Base-by-base conservation (phyloP, 1,284 basidiomycete genomes). In the Puccinia triticina region DNA sequence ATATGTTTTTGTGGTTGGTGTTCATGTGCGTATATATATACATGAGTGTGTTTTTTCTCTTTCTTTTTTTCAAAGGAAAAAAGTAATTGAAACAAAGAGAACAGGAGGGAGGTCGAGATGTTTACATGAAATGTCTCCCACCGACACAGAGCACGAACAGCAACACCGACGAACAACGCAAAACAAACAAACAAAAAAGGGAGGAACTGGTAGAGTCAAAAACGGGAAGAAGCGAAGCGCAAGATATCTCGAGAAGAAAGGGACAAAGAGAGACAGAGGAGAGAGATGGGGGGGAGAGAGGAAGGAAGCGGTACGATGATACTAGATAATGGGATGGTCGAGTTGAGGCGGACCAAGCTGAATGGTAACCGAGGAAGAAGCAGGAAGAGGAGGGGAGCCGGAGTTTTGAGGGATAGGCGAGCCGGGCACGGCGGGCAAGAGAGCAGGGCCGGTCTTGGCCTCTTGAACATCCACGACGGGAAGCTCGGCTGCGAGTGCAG, bases 81-180 rank as follows among this genome's bases (percentile, higher is more conserved):
- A 66, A 66, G 32, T 12, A 64, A 64, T 32, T 32, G 26, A 66
- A 66, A 66, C 11, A 61, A n/a, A 71, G 43, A 55, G 46, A 82
- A n/a, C 23, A 59, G n/a, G 37, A 50, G 53, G 26, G 78, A 82
- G 48, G 26, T 26, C 8, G 29, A 59, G 29, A 59, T 10, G 55
- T 10, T 8, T 21, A 59, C 8, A 57, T 14, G n/a, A 79, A 61
- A 2, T 48, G 21, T 21, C 23, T 26, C 23, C 5, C 8, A 67
- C 21, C 23, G 23, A 32, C 23, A 67, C 21, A 21, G n/a, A 71
- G 37, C 12, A 71, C 7, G 37, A 71, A 71, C 26, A 48, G 37
- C 12, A 71, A 37, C 23, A 69, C 10, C 23, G n/a, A n/a, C n/a
- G n/a, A n/a, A n/a, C n/a, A n/a, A n/a, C n/a, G n/a, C n/a, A n/a